Evolutionary conservation across 2,329 filamentous ascomycete genomes (phyloP), one percentile per base, ranked within the genome.

Genomic region (Colletotrichum lindemuthianum): DNA sequence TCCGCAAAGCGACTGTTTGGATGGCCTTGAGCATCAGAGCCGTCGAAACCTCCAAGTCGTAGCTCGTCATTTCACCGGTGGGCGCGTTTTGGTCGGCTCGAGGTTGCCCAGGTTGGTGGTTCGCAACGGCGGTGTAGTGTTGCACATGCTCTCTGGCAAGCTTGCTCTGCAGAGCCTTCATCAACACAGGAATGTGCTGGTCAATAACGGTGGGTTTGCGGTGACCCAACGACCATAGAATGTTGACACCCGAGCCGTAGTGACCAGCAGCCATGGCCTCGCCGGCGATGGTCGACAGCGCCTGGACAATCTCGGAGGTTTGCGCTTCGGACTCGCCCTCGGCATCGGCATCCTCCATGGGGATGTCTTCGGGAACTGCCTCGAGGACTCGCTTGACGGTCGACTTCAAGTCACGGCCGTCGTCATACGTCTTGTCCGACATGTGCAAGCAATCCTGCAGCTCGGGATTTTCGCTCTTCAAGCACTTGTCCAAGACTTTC

Each of bases 21-120:
- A 99, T 94, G 9, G 94, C 92, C 79, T 98, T 98, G 72, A 97
- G 90, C 77, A 98, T 97, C 45, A 99, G 81, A 61, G 91, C 90
- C 8, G 93, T 94, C 68, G 96, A 94, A n/a, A 96, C 87, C 72
- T 97, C 92, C 36, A 94, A 84, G 65, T 97, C 93, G 71, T 93
- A 91, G 6, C 88, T 80, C 59, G 90, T 89, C 74, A 92, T 84
- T 66, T 90, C 86, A 43, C 82, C 82, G 12, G 76, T 73, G 12
- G 82, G 82, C 34, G 84, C 82, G 67, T 80, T 84, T 13, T 88
- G 84, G 16, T 89, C 86, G 49, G 77, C 77, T 39, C 79, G 79
- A 50, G 63, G 37, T 41, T 59, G 52, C 16, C 71, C 74, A n/a
- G 79, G 76, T 71, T 82, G 79, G 71, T 88, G 82, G 65, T 82